Evolutionary conservation across 257 asterid genomes (phyloP), one percentile per base, ranked within the genome.

Genomic region (Plectranthus barbatus): DNA sequence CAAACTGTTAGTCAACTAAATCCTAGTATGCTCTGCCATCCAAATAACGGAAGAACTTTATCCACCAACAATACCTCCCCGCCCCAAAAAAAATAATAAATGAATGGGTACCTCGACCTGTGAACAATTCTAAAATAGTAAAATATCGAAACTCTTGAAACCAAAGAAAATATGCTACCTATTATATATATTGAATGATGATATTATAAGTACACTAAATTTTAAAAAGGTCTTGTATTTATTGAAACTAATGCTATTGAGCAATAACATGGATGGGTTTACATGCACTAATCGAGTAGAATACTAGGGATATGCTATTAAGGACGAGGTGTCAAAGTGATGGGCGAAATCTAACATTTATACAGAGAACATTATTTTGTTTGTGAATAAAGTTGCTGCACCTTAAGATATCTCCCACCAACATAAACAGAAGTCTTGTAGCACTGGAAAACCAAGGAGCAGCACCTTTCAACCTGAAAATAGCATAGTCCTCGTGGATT

Each of bases 401-500:
- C 99, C 99, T 89, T 92, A 55, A 92, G 93, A 74, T 92, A 92
- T 83, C 99, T 82, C 71, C 99, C 99, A 55, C 99, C 99, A 44
- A 92, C 72, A 57, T 77, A 92, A 60, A 87, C 63, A 41, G 96
- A 80, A 79, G 80, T 75, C 72, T 94, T 83, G 77, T 64, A 72
- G 74, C 83, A 82, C 54, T 72, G 86, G 67, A 80, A 57, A 56
- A 53, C 60, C 88, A 88, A 67, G 72, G 66, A 72, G 76, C 87
- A 81, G 70, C 88, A 81, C 58, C 39, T 76, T 56, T 67, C 71
- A 40, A 75, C 90, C 98, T 91, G 77, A 56, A 77, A 78, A 75
- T 19, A 71, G 56, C 19, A 56, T 67, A 56, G 69, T 56, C 34
- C 36, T 34, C 10, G 66, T 39, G 26, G 42, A 31, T 45, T 15